Percentiles rank a stretch among this genome's conserved stretches.
Conservation (phyloP, 495 filamentous ascomycete genomes). For the Tricharina praecox region DNA sequence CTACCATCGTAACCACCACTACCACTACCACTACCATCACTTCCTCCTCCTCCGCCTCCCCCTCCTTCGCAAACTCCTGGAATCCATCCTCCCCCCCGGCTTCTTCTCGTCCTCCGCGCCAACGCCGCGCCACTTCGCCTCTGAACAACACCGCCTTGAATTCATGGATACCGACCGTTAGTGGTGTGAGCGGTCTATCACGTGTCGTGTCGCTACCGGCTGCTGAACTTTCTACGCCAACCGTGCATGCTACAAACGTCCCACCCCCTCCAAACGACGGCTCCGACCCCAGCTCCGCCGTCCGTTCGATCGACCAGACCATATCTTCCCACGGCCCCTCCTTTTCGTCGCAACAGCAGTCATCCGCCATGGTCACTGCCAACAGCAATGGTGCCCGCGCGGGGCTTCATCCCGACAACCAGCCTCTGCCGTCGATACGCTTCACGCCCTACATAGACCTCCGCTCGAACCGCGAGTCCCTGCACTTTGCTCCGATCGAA, state of each 20-base stretch:
- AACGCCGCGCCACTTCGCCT: constrained; percentile 20
- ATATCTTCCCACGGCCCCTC: constrained; percentile 13
- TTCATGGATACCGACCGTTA: constrained; percentile 31
- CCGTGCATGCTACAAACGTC: constrained; percentile 20
- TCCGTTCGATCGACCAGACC: constrained; percentile 22
- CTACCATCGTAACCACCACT: background rate
- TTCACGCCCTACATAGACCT: constrained; percentile 80
- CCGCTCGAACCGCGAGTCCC: constrained; percentile 61
- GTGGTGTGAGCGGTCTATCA: constrained; percentile 29
- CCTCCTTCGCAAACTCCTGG: background rate
- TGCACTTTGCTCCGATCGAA: constrained; percentile 67
- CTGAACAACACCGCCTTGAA: constrained; percentile 26
- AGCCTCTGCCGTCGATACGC: constrained; percentile 52
- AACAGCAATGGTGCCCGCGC: constrained; percentile 25
- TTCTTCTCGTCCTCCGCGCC: constrained; percentile 11
- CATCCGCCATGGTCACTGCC: constrained; percentile 26
- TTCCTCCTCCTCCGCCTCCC: background rate
- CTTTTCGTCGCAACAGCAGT: constrained; percentile 7
- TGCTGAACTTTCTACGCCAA: constrained; percentile 20
- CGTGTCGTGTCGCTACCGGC: constrained; percentile 27
- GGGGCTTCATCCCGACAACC: constrained; percentile 16
- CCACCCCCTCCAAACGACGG: no score
- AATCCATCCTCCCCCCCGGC: background rate
- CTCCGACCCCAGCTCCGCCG: background rate
- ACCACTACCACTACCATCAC: background rate